Conservation (phyloP, 768 basidiomycete species). For the Tricholoma hemisulphureum region DNA sequence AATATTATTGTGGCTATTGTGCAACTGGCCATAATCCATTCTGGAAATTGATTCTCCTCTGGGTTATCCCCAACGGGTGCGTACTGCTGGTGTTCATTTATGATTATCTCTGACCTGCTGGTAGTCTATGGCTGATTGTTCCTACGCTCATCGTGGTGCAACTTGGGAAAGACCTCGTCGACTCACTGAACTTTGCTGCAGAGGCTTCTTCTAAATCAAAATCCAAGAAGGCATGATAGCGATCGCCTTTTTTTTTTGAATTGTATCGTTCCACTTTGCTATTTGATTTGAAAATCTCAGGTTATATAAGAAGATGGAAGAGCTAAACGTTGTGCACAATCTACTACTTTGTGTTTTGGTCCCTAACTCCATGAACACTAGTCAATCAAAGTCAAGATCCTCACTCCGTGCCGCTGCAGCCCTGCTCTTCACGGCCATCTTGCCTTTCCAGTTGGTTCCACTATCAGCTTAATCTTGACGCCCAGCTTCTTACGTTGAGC, state of each 20-base stretch:
- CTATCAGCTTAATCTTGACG: no score
- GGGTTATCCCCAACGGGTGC: constrained; percentile 80
- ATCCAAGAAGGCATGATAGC: constrained; percentile 12
- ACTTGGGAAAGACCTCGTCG: constrained; percentile 62
- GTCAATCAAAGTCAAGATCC: no score
- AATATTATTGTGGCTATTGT: constrained; percentile 75
- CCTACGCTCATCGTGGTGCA: constrained; percentile 58
- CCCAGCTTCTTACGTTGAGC: no score
- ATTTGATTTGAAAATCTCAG: not conserved
- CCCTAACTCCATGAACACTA: not conserved
- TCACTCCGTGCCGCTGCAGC: no score
- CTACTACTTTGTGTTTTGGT: not conserved
- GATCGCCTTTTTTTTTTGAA: not conserved
- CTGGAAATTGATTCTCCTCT: constrained; percentile 52
- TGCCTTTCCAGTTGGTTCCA: no score
- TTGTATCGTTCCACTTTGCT: not conserved
- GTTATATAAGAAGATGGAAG: not conserved
- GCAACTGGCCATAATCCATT: constrained; percentile 70
- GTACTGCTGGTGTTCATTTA: constrained; percentile 17
- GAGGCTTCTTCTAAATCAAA: constrained; percentile 21
- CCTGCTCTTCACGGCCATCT: no score
- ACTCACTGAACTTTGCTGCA: constrained; percentile 36
- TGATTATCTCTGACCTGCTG: not conserved
- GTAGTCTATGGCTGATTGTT: constrained; percentile 75
- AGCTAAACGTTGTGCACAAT: not conserved